Evolutionary conservation across 495 filamentous ascomycete species (phyloP).

Genomic region (Penicillium crystallinum): DNA sequence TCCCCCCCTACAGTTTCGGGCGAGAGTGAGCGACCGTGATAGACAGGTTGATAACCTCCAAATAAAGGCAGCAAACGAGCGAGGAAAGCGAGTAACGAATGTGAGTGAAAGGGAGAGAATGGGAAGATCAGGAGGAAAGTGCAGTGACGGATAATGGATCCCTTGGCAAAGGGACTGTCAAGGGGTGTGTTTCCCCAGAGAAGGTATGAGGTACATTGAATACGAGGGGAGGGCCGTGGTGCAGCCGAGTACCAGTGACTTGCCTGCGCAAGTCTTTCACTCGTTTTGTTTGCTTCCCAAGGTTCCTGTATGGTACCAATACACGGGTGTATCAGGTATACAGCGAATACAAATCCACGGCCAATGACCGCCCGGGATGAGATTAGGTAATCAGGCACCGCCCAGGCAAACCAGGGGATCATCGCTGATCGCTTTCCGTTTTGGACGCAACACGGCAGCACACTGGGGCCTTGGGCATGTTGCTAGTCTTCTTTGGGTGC

Average conservation of each 20-base stretch:
- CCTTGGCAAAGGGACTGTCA: conserved; percentile 14
- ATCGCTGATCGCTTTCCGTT: conserved; percentile 11
- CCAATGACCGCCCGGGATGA: background rate
- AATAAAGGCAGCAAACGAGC: conserved; percentile 1
- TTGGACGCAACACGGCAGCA: conserved; percentile 12
- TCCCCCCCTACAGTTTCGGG: background rate
- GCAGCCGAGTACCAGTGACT: conserved; percentile 1
- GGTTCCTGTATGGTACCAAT: background rate
- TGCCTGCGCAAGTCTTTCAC: background rate
- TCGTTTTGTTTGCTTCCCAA: background rate
- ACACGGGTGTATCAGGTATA: background rate
- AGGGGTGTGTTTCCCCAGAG: conserved; percentile 12
- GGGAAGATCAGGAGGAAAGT: conserved; percentile 3
- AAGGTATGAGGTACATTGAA: conserved; percentile 7
- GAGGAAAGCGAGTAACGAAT: conserved; percentile 5
- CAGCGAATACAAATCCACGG: background rate
- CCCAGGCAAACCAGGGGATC: conserved; percentile 3
- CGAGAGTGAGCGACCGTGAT: conserved; percentile 1
- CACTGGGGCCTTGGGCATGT: background rate
- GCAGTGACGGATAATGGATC: conserved; percentile 8
- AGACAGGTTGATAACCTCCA: background rate
- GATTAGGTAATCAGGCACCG: conserved; percentile 21
- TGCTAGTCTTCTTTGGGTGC: background rate
- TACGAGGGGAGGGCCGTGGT: background rate
- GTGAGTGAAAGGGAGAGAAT: conserved; percentile 4